A percentile compares a stretch with the other conserved stretches of the same genome.
Evolutionary conservation across 139 green algal species (phyloP).

Genomic region (Desmodesmus armatus): DNA sequence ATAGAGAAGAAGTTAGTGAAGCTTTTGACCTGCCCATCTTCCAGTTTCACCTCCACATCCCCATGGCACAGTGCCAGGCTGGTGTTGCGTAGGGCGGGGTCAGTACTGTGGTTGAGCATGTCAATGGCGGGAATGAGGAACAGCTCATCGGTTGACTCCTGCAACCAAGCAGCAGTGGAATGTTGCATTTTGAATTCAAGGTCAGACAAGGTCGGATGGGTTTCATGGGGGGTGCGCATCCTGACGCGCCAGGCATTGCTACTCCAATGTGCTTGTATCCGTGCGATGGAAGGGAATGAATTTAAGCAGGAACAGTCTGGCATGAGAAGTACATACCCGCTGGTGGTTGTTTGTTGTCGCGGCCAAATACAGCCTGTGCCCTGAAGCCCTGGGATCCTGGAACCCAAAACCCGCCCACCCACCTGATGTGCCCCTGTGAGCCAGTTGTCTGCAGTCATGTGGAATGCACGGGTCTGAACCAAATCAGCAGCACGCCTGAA

Average conservation of each 20-base stretch:
- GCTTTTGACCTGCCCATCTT: constrained; percentile 10
- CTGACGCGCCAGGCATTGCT: too few relatives aligned
- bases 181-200: too few relatives aligned
- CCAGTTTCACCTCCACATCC: constrained; percentile 45
- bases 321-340: too few relatives aligned
- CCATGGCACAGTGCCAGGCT: constrained; percentile 41
- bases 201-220: too few relatives aligned
- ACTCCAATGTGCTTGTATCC: too few relatives aligned
- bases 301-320: too few relatives aligned
- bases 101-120: constrained; percentile 78
- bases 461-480: constrained; percentile 81
- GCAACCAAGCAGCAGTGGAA: background rate
- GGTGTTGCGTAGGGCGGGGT: constrained; percentile 55
- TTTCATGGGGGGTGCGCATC: too few relatives aligned
- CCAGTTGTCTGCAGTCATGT: constrained; percentile 77
- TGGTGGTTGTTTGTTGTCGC: too few relatives aligned
- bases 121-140: constrained; percentile 78
- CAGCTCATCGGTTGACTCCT: constrained; percentile 60
- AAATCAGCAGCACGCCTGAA: constrained; percentile 66
- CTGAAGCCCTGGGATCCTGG: too few relatives aligned
- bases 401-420: background rate
- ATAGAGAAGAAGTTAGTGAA: constrained; percentile 64
- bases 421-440: constrained; percentile 62
- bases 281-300: too few relatives aligned
- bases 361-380: too few relatives aligned